Base-by-base conservation (phyloP, 306 rosid genomes). In the Vachellia collinsii region DNA sequence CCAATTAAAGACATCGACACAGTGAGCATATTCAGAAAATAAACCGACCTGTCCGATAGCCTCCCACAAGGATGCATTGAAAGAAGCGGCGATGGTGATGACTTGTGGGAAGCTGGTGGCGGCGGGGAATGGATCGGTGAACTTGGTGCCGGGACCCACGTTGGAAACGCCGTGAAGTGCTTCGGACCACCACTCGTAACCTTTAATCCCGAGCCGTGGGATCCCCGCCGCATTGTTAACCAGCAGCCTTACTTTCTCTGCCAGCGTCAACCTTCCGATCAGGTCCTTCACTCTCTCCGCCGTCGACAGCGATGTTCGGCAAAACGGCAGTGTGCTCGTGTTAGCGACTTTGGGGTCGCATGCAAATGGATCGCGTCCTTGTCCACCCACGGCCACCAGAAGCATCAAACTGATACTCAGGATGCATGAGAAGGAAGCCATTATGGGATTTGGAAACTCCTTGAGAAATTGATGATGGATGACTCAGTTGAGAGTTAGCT, bases 151-250 rank as follows among this genome's bases (percentile, higher is more conserved):
- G 8, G 97, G 97, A 1, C 97, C 97, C 71, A 89, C 97, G 85
- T 93, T 87, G 37, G 97, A 91, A n/a, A 93, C 92, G 7, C 97
- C 97, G 48, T 93, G 97, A 23, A 93, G 94, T 17, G 94, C 97
- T 81, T 93, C 97, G 5, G 97, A 91, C 97, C 97, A 93, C 97
- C 97, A 93, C 69, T 93, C 97, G 12, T 93, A 93, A 2, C 91
- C 93, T 80, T 82, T 83, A 43, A 93, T 90, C 14, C 97, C 97
- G 37, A 93, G 87, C 19, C 97, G 76, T 1, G 91, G 90, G 72
- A 93, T 91, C 2, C 87, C 90, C 7, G 83, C 87, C 0, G 97
- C 97, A 80, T 78, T 85, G 89, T 91, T 85, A 63, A 79, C 94
- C 9, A 93, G 86, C 70, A 93, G 78, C 63, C 70, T 70, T 3